Base-by-base conservation (phyloP, 306 rosid genomes). In the Parietaria judaica region DNA sequence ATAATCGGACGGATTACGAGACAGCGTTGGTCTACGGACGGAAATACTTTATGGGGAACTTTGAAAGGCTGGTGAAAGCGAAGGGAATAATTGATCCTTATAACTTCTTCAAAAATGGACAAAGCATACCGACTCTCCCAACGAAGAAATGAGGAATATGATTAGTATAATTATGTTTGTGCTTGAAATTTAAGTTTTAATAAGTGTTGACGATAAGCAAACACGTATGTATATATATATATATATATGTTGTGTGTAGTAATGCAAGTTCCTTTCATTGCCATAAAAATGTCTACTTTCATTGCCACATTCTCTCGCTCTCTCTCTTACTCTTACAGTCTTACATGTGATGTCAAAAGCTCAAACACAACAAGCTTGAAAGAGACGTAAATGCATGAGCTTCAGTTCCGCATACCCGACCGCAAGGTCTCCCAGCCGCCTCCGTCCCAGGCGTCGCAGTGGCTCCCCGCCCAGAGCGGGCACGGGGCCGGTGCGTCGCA, bases 401-500 rank as follows among this genome's bases (percentile, higher is more conserved):
- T 23, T 23, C 31, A 23, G 1, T 23, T 23, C 31, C 31, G 31
- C 31, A 23, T 23, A 23, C 31, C 31, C 31, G 31, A 23, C 15
- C 53, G 5, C 53, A 49, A 4, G 53, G 13, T 49, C 58, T 43
- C 34, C 82, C 82, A 72, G 3, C 50, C 58, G 1, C n/a, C 69
- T 36, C 53, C 16, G 52, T 43, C 65, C 7, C 51, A 60, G 14
- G 75, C 81, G 56, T 77, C 35, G 17, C 78, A 77, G 67, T 77
- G 81, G 14, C 72, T 47, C 15, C 48, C 47, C 9, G 61, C 60
- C 82, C 82, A 77, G 3, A 4, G 35, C 45, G 37, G 31, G 17
- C 78, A 77, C 3, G 82, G 82, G 11, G 78, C 82, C 3, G 72
- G 56, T 39, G 55, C 17, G 52, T 77, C 75, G 0, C 78, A 77